Base-by-base conservation (phyloP, 208 protist species). In the Acanthamoeba triangularis region DNA sequence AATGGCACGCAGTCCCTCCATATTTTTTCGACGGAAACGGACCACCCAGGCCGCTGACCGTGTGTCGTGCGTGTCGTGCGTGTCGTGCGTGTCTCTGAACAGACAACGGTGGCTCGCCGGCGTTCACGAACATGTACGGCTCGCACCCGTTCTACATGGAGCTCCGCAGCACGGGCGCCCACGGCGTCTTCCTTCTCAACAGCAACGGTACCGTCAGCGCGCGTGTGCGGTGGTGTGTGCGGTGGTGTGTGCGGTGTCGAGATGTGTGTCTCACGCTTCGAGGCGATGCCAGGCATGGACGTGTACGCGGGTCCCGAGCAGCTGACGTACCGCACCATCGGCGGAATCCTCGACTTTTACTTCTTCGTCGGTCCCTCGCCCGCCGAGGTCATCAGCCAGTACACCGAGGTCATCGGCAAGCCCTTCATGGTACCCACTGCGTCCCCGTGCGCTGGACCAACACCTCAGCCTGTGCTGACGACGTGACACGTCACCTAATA, bases 141-240 rank as follows among this genome's bases (percentile, higher is more conserved):
- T 72, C 82, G 25, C 97, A 98, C 74, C 98, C 98, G 41, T 97
- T 98, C 91, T 98, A 98, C 91, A 76, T 98, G 69, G 67, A 98
- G 59, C 37, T 97, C n/a, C 30, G n/a, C 28, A 25, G 2, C 6
- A 49, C 74, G 14, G 59, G 59, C 44, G 54, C 93, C 30, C 93
- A 95, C 78, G 96, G 96, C 44, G 96, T 98, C 6, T 98, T 98
- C 47, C 72, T 99, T 14, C 95, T 97, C 10, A 99, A 98, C 52
- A 96, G 95, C 23, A 98, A 99, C 96, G 98, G 96, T 30, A 97
- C 97, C 95, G 28, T 88, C 13, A 3, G 10, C 8, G 16, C 23
- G 41, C 13, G 28, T 80, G 37, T 80, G 35, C 1, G 28, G 23
- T 33, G n/a, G 28, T 16, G 28, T 16, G 37, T 20, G 28, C 41